Conservation (phyloP, 352 stramenopile species). For the Pythium guiyangense region DNA sequence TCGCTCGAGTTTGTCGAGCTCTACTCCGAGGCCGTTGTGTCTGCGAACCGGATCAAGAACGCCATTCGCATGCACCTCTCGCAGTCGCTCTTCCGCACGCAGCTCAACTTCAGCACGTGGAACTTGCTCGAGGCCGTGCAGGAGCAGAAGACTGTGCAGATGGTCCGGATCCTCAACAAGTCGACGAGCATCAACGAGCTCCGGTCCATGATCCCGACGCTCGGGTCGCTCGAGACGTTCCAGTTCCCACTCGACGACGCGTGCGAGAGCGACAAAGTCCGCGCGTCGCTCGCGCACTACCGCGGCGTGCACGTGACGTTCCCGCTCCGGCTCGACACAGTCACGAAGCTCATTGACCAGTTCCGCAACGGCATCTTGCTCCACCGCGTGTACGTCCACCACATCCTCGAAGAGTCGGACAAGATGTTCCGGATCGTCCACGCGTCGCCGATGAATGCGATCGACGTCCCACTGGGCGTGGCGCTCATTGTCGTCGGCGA, state of each 20-base stretch:
- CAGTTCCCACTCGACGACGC: constrained; percentile 39
- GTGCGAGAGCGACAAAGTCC: constrained; percentile 55
- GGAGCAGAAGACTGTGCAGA: constrained; percentile 80
- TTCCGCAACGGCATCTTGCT: constrained; percentile 82
- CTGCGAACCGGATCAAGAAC: constrained; percentile 81
- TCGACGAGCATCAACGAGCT: constrained; percentile 79
- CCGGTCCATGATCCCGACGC: constrained; percentile 69
- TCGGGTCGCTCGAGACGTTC: constrained; percentile 65
- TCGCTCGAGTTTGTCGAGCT: constrained; percentile 69
- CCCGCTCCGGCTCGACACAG: constrained; percentile 66
- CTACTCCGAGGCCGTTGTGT: constrained; percentile 74
- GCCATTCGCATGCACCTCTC: constrained; percentile 65
- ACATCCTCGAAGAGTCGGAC: constrained; percentile 66
- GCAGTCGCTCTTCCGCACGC: constrained; percentile 71
- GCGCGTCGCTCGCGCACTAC: constrained; percentile 62
- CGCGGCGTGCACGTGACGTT: constrained; percentile 70
- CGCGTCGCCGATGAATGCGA: constrained; percentile 64
- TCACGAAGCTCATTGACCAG: constrained; percentile 79
- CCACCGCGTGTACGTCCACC: constrained; percentile 70
- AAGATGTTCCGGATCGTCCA: constrained; percentile 47
- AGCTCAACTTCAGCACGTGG: constrained; percentile 86
- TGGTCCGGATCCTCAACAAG: constrained; percentile 84
- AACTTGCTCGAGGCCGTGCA: constrained; percentile 77
- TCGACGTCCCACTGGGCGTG: constrained; percentile 71
- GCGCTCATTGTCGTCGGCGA: constrained; percentile 91